Percentiles rank a stretch among this genome's conserved stretches.
Evolutionary conservation across 2,329 filamentous ascomycete genomes (phyloP).

Genomic region (Herpotrichia juniperi): DNA sequence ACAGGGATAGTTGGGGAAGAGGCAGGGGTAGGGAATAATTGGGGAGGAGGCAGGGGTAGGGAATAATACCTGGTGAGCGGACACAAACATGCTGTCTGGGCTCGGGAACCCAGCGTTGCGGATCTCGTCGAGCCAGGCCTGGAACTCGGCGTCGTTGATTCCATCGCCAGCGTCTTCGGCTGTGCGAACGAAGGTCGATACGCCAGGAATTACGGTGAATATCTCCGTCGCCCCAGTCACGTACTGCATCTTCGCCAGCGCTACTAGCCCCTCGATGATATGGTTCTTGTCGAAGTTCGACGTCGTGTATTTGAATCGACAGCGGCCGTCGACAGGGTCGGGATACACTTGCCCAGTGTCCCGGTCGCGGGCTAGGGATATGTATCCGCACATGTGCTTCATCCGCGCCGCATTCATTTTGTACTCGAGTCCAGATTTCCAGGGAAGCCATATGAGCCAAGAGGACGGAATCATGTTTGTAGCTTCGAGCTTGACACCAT

Average conservation of each 20-base stretch:
- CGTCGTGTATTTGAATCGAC: constrained; percentile 71
- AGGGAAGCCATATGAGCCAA: constrained; percentile 68
- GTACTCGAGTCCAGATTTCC: constrained; percentile 70
- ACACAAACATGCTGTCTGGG: constrained; percentile 63
- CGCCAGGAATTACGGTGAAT: constrained; percentile 65
- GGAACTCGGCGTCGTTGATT: constrained; percentile 65
- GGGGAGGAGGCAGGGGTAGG: too few species aligned
- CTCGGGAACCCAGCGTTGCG: constrained; percentile 57
- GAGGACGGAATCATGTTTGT: constrained; percentile 75
- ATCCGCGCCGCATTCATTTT: constrained; percentile 74
- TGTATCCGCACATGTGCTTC: constrained; percentile 72
- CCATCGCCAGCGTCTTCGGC: constrained; percentile 40
- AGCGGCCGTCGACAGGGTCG: constrained; percentile 70
- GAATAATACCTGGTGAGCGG: too few species aligned
- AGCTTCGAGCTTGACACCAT: constrained; percentile 82
- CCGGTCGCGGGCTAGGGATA: constrained; percentile 76
- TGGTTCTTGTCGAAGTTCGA: constrained; percentile 75
- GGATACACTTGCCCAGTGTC: constrained; percentile 76
- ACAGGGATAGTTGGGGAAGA: too few species aligned
- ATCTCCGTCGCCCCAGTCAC: constrained; percentile 83
- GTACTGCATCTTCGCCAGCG: constrained; percentile 77
- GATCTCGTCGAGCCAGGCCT: constrained; percentile 63
- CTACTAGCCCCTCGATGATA: constrained; percentile 73
- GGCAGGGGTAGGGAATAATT: too few species aligned
- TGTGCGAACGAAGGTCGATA: constrained; percentile 67